Evolutionary conservation across 768 basidiomycete genomes (phyloP).

Genomic region (Phaeotremella skinneri): DNA sequence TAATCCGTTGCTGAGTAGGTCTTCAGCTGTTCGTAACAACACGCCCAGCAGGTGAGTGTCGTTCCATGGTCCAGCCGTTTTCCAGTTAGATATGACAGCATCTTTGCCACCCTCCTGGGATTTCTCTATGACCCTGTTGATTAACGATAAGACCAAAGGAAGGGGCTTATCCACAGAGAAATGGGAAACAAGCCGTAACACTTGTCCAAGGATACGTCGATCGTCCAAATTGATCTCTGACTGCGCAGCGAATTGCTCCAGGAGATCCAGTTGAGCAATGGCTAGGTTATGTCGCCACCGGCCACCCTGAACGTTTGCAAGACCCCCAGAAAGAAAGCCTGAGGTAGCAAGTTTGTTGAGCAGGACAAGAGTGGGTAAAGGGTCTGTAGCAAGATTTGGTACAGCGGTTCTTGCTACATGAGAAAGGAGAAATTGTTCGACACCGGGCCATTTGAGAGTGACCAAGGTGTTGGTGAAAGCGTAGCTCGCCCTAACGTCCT

Average conservation of each 20-base stretch:
- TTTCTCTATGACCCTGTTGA: conserved; percentile 8
- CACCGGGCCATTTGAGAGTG: conserved; percentile 40
- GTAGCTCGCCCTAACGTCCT: conserved; percentile 25
- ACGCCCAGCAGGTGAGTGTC: conserved; percentile 22
- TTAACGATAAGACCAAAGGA: conserved; percentile 10
- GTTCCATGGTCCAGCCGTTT: conserved; percentile 28
- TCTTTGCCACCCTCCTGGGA: neutral
- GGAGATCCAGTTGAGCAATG: conserved; percentile 10
- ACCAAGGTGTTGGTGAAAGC: conserved; percentile 43
- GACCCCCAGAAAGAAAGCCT: conserved; percentile 43
- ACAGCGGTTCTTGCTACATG: conserved; percentile 39
- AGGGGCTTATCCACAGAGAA: conserved; percentile 18
- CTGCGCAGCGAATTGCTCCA: conserved; percentile 3
- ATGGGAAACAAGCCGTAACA: conserved; percentile 25
- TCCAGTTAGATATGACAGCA: conserved; percentile 17
- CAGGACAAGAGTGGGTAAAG: conserved; percentile 39
- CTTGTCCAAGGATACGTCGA: conserved; percentile 21
- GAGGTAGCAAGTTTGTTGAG: conserved; percentile 46
- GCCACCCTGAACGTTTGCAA: conserved; percentile 48
- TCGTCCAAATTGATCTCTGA: conserved; percentile 8
- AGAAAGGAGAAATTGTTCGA: conserved; percentile 50
- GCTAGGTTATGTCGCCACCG: conserved; percentile 42
- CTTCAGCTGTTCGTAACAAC: conserved; percentile 14
- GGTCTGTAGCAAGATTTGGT: conserved; percentile 21
- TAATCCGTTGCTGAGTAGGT: neutral